Base-by-base conservation (phyloP, 495 filamentous ascomycete species). In the Aspergillus baeticus region DNA sequence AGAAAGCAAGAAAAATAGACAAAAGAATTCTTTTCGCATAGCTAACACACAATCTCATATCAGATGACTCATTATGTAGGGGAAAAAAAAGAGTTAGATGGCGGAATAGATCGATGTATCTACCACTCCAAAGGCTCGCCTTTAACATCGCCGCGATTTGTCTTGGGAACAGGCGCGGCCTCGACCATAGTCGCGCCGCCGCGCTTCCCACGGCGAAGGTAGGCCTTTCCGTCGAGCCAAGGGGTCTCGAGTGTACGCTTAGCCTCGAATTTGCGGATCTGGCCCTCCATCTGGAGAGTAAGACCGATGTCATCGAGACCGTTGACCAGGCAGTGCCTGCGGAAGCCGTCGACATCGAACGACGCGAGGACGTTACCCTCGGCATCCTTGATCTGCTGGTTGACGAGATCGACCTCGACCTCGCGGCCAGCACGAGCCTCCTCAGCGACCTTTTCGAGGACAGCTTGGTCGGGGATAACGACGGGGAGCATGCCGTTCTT, bases 401-500 rank as follows among this genome's bases (percentile, higher is more conserved):
- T 88, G 14, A 86, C 82, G 34, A 98, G 87, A 67, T 98, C 94
- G 59, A 98, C 82, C 71, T 96, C 92, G 64, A 98, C 77, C 71
- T 96, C 93, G 59, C 80, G 82, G 42, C 92, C 92, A 22, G 88
- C 88, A 43, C 79, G 80, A 29, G 93, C 92, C 73, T 96, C 91
- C 21, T 81, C 85, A 37, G 88, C 87, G 58, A 98, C 86, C 61
- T 75, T 77, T 8, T 85, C 78, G 3, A 98, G 78, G 14, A 78
- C 83, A 8, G 62, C 80, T 43, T 84, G 67, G 69, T 92, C 82
- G 33, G 79, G 75, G 69, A 98, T 88, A 35, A 80, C 73, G 59
- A 97, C 82, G 22, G 93, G 92, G 35, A 98, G 81, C 94, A 98
- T 98, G 73, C 93, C 94, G 76, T 98, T 98, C 82, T 98, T 98